Evolutionary conservation across 1,284 basidiomycete genomes (phyloP).

Genomic region (Spongiforma sp.): DNA sequence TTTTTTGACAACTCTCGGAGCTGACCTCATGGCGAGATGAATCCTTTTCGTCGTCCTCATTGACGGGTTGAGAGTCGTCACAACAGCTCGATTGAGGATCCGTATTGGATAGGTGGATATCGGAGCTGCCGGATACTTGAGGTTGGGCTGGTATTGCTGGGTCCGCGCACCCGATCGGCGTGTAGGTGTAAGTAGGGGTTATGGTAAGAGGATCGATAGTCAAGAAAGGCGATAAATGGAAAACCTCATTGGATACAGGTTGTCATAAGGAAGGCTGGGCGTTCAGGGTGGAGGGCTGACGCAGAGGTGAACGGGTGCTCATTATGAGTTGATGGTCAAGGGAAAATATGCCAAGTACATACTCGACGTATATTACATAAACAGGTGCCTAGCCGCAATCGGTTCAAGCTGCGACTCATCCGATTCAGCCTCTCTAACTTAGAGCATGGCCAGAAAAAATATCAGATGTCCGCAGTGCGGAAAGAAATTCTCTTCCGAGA

Average conservation of each 20-base stretch:
- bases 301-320: neutral
- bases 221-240: neutral
- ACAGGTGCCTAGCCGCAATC: too few species aligned
- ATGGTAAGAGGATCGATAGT: too few species aligned
- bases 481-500: constrained; percentile 4
- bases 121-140: neutral
- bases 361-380: too few species aligned
- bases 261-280: neutral
- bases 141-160: neutral
- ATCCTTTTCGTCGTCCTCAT: neutral
- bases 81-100: neutral
- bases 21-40: neutral
- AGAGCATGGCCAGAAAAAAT: neutral
- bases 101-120: neutral
- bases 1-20: neutral
- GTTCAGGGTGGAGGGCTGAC: too few species aligned
- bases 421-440: too few species aligned
- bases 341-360: too few species aligned
- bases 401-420: too few species aligned
- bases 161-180: neutral
- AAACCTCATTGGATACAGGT: neutral
- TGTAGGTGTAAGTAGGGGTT: neutral
- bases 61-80: neutral
- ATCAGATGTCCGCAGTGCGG: constrained; percentile 7
- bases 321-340: too few species aligned